These are phyloP conservation scores for Inga leiocalycina DNA, from an alignment of 306 rosid genomes.

Conservation along the genomic window DNA sequence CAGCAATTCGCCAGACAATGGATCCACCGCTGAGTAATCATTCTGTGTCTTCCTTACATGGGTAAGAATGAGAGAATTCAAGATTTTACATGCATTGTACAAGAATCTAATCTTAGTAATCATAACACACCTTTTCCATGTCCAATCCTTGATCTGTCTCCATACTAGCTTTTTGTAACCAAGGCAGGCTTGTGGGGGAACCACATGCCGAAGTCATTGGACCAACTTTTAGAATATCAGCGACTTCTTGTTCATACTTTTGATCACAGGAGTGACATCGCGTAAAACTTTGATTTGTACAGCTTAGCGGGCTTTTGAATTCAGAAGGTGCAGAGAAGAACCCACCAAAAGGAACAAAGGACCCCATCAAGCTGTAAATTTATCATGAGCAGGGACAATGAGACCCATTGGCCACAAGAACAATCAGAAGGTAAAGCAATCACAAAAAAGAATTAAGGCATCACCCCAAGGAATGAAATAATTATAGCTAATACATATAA, in stretches of 20 bases:
- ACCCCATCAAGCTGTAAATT: slow-evolving; percentile 91
- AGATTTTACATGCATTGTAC: slow-evolving; percentile 5
- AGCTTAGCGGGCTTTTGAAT: slow-evolving; percentile 49
- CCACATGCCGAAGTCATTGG: slow-evolving; percentile 41
- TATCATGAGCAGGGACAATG: slow-evolving; percentile 79
- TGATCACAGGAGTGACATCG: slow-evolving; percentile 72
- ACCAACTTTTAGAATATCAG: slow-evolving; percentile 58
- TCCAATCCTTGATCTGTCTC: slow-evolving; percentile 51
- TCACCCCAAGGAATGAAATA: slow-evolving; percentile 24
- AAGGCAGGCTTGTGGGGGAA: slow-evolving; percentile 57
- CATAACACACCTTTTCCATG: slow-evolving; percentile 67
- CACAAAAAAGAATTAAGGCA: slow-evolving; percentile 29
- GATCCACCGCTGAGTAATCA: slow-evolving; percentile 1
- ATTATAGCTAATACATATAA: background rate
- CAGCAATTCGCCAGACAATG: slow-evolving; percentile 26
- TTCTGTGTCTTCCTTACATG: slow-evolving; percentile 9
- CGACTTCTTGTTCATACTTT: slow-evolving; percentile 79
- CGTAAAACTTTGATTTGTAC: slow-evolving; percentile 45
- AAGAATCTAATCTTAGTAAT: slow-evolving; percentile 34
- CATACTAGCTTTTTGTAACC: slow-evolving; percentile 50
- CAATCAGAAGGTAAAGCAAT: slow-evolving; percentile 54
- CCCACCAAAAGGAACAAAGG: slow-evolving; percentile 97
- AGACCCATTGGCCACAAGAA: slow-evolving; percentile 61
- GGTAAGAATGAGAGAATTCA: slow-evolving; percentile 18
- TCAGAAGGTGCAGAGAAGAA: slow-evolving; percentile 72